Conservation (phyloP, 441 rosid genomes). For the Jatropha podagrica region DNA sequence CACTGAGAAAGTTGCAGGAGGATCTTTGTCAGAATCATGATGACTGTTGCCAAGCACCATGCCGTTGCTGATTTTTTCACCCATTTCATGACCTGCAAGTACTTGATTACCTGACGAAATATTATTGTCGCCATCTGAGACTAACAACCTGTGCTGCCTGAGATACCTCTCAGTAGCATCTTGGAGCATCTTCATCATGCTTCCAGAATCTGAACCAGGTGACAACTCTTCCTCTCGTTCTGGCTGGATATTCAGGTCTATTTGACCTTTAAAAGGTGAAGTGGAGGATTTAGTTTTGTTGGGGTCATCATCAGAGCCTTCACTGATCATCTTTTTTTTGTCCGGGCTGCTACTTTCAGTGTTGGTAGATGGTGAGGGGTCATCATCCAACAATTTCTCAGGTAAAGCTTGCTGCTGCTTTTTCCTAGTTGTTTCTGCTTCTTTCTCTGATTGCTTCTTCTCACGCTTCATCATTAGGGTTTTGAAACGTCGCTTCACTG, state of each 20-base stretch:
- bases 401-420: conserved; percentile 35
- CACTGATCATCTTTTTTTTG: conserved; percentile 37
- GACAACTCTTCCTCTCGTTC: conserved; percentile 81
- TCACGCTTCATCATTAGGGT: conserved; percentile 86
- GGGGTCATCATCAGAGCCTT: conserved; percentile 51
- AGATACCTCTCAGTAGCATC: conserved; percentile 44
- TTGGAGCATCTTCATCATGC: conserved; percentile 46
- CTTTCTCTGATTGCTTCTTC: conserved; percentile 73
- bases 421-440: conserved; percentile 47
- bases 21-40: conserved; percentile 35
- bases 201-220: conserved; percentile 52
- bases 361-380: conserved; percentile 36
- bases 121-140: conserved; percentile 27
- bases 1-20: conserved; percentile 24
- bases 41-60: conserved; percentile 26
- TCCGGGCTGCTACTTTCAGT: conserved; percentile 44
- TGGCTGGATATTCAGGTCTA: conserved; percentile 91
- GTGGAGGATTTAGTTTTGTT: conserved; percentile 43
- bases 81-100: conserved; percentile 24
- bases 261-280: conserved; percentile 69
- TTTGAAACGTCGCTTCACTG: conserved; percentile 92
- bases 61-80: conserved; percentile 24
- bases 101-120: conserved; percentile 27
- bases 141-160: conserved; percentile 39
- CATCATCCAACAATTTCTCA: conserved; percentile 48